phyloP scores from a whole-genome alignment of 2,329 filamentous ascomycete species.

The Myriangium duriaei region DNA sequence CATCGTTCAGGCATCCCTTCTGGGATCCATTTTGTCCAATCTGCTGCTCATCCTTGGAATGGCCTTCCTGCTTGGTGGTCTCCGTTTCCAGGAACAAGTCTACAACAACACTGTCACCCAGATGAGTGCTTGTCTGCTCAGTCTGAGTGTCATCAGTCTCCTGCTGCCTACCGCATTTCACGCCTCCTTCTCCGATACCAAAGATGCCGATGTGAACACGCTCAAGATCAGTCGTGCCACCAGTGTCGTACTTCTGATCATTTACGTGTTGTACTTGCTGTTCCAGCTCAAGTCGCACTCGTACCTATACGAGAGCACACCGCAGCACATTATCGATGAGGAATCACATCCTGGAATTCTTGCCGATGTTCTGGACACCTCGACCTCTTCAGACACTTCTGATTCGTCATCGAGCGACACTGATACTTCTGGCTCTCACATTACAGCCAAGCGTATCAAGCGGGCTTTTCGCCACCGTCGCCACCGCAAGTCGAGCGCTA shows the following conservation, averaged over 20 bases:
- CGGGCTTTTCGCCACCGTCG: constrained; percentile 58
- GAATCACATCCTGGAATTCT: constrained; percentile 77
- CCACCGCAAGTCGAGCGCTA: constrained; percentile 64
- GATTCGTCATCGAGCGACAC: constrained; percentile 47
- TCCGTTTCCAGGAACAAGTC: constrained; percentile 82
- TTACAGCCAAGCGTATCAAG: constrained; percentile 63
- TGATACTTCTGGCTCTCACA: constrained; percentile 56
- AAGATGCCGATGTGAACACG: constrained; percentile 54
- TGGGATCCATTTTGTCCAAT: constrained; percentile 84
- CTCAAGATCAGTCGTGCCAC: constrained; percentile 81
- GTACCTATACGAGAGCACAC: constrained; percentile 85
- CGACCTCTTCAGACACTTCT: constrained; percentile 42
- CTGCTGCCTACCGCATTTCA: constrained; percentile 82
- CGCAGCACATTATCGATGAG: constrained; percentile 84
- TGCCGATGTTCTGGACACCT: constrained; percentile 67
- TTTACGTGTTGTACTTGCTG: constrained; percentile 72
- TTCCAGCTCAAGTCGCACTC: constrained; percentile 89
- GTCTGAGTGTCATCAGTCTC: constrained; percentile 79
- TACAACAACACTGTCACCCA: constrained; percentile 94
- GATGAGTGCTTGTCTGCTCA: constrained; percentile 88
- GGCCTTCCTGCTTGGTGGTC: constrained; percentile 75
- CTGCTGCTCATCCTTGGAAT: constrained; percentile 81
- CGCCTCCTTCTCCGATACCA: constrained; percentile 53
- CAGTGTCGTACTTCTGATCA: constrained; percentile 69
- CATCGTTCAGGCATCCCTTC: constrained; percentile 79